phyloP scores from a whole-genome alignment of 805 yeast genomes.

The Saccharomycopsis fibuligera region DNA sequence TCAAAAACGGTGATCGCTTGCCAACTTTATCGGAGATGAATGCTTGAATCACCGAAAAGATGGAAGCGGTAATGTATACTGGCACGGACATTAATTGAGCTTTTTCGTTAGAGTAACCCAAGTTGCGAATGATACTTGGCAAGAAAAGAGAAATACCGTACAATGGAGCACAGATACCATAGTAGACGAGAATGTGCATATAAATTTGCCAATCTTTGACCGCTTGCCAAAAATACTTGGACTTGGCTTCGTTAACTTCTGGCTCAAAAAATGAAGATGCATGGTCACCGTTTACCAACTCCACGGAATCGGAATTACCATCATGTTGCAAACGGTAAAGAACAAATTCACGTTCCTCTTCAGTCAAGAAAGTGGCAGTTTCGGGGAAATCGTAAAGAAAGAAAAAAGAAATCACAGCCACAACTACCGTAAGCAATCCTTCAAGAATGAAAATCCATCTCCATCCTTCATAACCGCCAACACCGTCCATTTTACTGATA shows the following conservation, averaged over 20 bases:
- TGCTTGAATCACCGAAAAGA: slow-evolving; percentile 28
- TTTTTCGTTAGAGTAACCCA: slow-evolving; percentile 36
- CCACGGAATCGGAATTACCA: slow-evolving; percentile 12
- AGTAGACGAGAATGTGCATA: slow-evolving; percentile 27
- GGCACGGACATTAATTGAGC: slow-evolving; percentile 43
- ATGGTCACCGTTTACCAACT: slow-evolving; percentile 13
- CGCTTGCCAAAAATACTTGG: slow-evolving; percentile 21
- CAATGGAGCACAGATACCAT: slow-evolving; percentile 30
- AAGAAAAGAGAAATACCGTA: slow-evolving; percentile 37
- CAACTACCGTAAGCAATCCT: slow-evolving; percentile 38
- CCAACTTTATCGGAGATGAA: slow-evolving; percentile 27
- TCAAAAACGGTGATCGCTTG: slow-evolving; percentile 29
- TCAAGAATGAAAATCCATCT: slow-evolving; percentile 37
- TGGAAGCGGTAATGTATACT: slow-evolving; percentile 32
- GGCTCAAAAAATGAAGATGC: slow-evolving; percentile 15
- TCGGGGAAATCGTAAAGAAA: slow-evolving; percentile 39
- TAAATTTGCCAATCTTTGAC: slow-evolving; percentile 30
- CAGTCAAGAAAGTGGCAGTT: slow-evolving; percentile 37
- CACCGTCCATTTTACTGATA: slow-evolving; percentile 30
- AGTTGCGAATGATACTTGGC: slow-evolving; percentile 38
- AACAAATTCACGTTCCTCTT: slow-evolving; percentile 29
- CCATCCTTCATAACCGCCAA: slow-evolving; percentile 37
- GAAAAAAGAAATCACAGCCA: slow-evolving; percentile 30
- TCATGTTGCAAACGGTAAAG: slow-evolving; percentile 17
- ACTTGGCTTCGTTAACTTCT: slow-evolving; percentile 10